Evolutionary conservation across 192 early-diverging fungal genomes (phyloP).

Genomic region (Spizellomyces sp.): DNA sequence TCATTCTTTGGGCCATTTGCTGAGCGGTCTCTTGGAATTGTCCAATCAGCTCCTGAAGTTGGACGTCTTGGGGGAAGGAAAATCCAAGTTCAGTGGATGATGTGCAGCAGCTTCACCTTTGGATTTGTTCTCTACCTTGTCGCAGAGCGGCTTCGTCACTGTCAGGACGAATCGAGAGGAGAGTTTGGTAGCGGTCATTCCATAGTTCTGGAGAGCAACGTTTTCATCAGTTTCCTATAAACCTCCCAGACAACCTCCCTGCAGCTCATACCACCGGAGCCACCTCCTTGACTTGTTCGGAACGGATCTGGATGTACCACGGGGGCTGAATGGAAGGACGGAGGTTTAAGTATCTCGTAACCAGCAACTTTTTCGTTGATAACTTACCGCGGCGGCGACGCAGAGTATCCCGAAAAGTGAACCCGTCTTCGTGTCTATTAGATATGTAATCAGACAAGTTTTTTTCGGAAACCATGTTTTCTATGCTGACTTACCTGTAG

Average conservation of each 20-base stretch:
- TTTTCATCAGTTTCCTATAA: no score
- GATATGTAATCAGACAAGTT: neutral
- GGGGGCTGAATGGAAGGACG: neutral
- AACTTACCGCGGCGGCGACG: constrained; percentile 1
- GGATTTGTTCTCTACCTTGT: constrained; percentile 35
- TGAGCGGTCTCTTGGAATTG: constrained; percentile 51
- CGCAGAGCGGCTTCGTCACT: constrained; percentile 42
- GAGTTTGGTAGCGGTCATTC: constrained; percentile 46
- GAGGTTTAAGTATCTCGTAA: no score
- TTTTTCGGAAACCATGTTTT: no score
- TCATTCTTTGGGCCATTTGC: constrained; percentile 42
- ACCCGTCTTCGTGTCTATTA: constrained; percentile 15
- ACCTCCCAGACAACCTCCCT: no score
- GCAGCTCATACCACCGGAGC: neutral
- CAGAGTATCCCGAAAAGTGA: constrained; percentile 21
- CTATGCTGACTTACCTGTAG: no score
- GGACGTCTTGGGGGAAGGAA: constrained; percentile 37
- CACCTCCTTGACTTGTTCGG: neutral
- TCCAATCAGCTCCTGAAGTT: constrained; percentile 51
- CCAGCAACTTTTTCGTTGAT: no score
- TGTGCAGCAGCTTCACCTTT: neutral
- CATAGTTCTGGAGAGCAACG: constrained; percentile 32
- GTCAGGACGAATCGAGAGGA: constrained; percentile 25
- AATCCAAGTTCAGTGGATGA: neutral
- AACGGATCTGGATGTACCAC: neutral